Evolutionary conservation across 768 basidiomycete genomes (phyloP).

Genomic region (Leccinum olivaceopallidum): DNA sequence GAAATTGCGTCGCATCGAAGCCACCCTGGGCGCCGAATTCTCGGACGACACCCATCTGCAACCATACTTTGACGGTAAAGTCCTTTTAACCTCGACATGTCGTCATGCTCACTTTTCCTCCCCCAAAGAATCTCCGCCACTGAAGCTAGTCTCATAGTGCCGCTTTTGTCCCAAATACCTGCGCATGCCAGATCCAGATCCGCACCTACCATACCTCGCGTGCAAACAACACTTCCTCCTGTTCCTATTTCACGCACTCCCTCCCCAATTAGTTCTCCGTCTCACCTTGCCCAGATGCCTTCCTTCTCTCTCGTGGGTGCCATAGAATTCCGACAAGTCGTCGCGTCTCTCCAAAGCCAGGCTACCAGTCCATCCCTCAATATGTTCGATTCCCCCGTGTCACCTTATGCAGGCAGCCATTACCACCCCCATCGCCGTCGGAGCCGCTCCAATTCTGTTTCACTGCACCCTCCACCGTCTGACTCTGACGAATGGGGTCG

Average conservation of each 20-base stretch:
- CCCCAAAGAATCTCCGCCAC: slow-evolving; percentile 4
- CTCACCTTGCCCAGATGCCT: slow-evolving; percentile 56
- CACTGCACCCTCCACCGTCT: slow-evolving; percentile 21
- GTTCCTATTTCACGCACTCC: slow-evolving; percentile 46
- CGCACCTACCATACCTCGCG: slow-evolving; percentile 37
- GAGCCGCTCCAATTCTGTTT: slow-evolving; percentile 33
- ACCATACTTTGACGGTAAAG: slow-evolving; percentile 67
- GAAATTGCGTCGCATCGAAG: slow-evolving; percentile 47
- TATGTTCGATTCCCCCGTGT: slow-evolving; percentile 65
- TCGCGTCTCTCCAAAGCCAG: slow-evolving; percentile 74
- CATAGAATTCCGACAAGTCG: slow-evolving; percentile 92
- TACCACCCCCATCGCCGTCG: slow-evolving; percentile 49
- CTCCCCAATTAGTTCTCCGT: slow-evolving; percentile 44
- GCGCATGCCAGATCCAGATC: slow-evolving; percentile 41
- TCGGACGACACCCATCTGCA: slow-evolving; percentile 44
- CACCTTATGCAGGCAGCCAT: slow-evolving; percentile 76
- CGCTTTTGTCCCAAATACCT: slow-evolving; percentile 34
- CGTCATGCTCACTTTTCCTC: slow-evolving; percentile 7
- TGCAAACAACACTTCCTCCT: slow-evolving; percentile 42
- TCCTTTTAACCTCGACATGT: slow-evolving; percentile 20
- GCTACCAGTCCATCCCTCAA: slow-evolving; percentile 57
- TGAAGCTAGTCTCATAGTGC: slow-evolving; percentile 15
- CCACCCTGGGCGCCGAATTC: slow-evolving; percentile 59
- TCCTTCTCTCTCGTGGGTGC: slow-evolving; percentile 94
- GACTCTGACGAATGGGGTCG: slow-evolving; percentile 54